Conservation (phyloP, 2,329 filamentous ascomycete genomes). For the Claviceps africana region DNA sequence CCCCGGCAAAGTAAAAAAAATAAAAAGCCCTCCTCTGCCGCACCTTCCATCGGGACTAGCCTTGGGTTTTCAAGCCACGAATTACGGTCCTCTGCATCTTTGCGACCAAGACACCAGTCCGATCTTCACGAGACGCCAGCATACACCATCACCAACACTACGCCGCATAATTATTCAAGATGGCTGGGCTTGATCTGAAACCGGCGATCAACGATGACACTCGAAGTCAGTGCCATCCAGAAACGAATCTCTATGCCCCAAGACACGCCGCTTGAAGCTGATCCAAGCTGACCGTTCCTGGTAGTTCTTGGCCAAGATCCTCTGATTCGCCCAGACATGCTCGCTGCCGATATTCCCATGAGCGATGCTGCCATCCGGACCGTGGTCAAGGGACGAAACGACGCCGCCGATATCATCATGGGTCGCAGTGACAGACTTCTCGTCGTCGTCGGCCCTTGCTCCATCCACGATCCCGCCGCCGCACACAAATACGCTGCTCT, state of each 20-base stretch:
- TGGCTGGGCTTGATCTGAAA: conserved; percentile 28
- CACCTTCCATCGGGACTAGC: not conserved
- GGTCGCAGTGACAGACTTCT: conserved; percentile 74
- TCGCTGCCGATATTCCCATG: conserved; percentile 74
- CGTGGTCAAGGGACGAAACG: conserved; percentile 55
- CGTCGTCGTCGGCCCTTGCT: conserved; percentile 91
- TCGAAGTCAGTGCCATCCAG: conserved; percentile 20
- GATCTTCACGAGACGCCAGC: not conserved
- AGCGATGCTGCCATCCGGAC: conserved; percentile 48
- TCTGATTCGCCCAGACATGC: conserved; percentile 74
- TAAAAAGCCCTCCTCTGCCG: not conserved
- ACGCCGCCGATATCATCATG: conserved; percentile 61
- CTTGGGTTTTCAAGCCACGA: not conserved
- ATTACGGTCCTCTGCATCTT: not conserved
- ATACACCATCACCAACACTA: not conserved
- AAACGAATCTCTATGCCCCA: not conserved
- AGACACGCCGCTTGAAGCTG: conserved; percentile 4
- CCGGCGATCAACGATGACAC: conserved; percentile 32
- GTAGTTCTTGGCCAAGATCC: conserved; percentile 91
- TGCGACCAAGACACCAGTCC: not conserved
- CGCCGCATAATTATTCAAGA: conserved; percentile 11
- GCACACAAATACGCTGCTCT: conserved; percentile 79
- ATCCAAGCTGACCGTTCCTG: conserved; percentile 6
- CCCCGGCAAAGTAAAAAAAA: too few species aligned
- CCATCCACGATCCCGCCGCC: conserved; percentile 81